Conservation (phyloP, 495 filamentous ascomycete genomes). For the Glarea lozoyensis region DNA sequence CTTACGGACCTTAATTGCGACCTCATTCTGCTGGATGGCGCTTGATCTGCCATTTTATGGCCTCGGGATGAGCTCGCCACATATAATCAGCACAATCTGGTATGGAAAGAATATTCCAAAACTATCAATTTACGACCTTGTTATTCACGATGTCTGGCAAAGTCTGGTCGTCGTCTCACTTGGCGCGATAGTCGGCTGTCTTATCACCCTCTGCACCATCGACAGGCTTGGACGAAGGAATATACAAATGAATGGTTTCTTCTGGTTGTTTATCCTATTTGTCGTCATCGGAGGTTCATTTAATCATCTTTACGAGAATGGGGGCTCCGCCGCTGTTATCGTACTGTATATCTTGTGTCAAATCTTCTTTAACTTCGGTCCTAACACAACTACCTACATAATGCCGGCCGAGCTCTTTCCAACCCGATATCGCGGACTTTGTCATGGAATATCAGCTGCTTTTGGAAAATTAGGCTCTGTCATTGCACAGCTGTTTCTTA, state of each 20-base stretch:
- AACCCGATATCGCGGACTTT: conserved; percentile 71
- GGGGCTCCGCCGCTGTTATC: conserved; percentile 2
- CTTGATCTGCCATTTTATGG: conserved; percentile 62
- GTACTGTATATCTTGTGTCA: conserved; percentile 30
- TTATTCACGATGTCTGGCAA: conserved; percentile 24
- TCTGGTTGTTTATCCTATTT: conserved; percentile 30
- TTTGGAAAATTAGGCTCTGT: conserved; percentile 77
- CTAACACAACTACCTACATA: conserved; percentile 32
- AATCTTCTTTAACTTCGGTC: conserved; percentile 28
- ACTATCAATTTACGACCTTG: conserved; percentile 20
- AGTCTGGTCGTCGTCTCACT: conserved; percentile 30
- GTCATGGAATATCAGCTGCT: conserved; percentile 77
- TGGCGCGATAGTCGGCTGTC: conserved; percentile 27
- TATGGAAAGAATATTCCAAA: conserved; percentile 32
- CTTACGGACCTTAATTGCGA: conserved; percentile 63
- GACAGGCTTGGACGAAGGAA: conserved; percentile 28
- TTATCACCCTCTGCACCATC: conserved; percentile 27
- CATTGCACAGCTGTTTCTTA: conserved; percentile 26
- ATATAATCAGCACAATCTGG: conserved; percentile 58
- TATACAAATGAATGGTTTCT: conserved; percentile 30
- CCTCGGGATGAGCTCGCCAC: conserved; percentile 66
- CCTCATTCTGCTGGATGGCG: conserved; percentile 75
- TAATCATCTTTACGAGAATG: conserved; percentile 22
- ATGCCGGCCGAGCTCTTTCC: conserved; percentile 82
- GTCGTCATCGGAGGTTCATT: conserved; percentile 24